A percentile compares a stretch with the other conserved stretches of the same genome.
These are phyloP conservation scores for Keithomyces neogunnii DNA, from an alignment of 2,329 filamentous ascomycete species.

Conservation along the genomic window DNA sequence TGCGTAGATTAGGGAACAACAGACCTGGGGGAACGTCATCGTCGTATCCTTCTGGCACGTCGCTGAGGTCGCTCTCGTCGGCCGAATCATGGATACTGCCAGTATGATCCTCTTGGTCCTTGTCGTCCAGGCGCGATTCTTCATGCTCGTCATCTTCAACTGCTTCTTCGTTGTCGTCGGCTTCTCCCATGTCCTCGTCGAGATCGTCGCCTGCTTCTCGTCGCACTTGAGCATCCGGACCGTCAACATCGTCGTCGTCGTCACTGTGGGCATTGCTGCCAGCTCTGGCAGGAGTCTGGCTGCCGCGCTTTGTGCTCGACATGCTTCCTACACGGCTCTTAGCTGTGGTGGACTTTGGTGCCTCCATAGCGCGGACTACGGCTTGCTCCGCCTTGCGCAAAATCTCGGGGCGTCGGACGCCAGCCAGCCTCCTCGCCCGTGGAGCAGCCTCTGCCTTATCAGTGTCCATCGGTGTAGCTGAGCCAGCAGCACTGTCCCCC, in stretches of 20 bases:
- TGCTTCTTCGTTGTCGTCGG: conserved; percentile 17
- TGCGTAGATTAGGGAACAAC: conserved; percentile 41
- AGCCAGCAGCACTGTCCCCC: conserved; percentile 26
- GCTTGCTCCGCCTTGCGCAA: conserved; percentile 54
- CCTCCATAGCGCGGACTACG: conserved; percentile 41
- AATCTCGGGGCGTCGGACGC: conserved; percentile 47
- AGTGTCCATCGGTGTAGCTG: conserved; percentile 25
- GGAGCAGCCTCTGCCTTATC: conserved; percentile 33
- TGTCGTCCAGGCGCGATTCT: conserved; percentile 19
- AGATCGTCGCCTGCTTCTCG: conserved; percentile 24
- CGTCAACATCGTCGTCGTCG: conserved; percentile 28
- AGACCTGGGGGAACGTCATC: conserved; percentile 46
- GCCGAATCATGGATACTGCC: conserved; percentile 57
- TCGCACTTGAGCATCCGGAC: conserved; percentile 30
- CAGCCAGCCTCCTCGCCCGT: conserved; percentile 29
- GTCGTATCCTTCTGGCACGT: conserved; percentile 50
- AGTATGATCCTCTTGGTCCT: conserved; percentile 22
- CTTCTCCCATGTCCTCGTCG: conserved; percentile 37
- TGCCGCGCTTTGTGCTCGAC: conserved; percentile 40
- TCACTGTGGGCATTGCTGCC: conserved; percentile 30
- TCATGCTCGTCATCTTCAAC: conserved; percentile 20
- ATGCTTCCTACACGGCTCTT: conserved; percentile 43
- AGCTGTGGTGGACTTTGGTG: conserved; percentile 31
- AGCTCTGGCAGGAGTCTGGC: conserved; percentile 27
- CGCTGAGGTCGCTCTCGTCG: conserved; percentile 62